phyloP scores from a whole-genome alignment of 306 rosid species.

The Pyrus communis region DNA sequence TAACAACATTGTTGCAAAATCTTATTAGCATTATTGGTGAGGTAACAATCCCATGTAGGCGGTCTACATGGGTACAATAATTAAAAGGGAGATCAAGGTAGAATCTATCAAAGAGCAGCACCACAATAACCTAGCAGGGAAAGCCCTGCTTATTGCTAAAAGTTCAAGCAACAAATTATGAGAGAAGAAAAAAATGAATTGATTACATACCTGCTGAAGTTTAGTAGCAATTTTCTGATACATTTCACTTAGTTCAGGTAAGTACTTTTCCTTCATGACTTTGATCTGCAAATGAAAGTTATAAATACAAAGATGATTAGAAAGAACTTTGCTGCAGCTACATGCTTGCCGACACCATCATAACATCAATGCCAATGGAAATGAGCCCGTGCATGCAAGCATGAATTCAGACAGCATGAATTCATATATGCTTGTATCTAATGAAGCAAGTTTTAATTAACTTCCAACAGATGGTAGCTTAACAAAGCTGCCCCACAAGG shows the following conservation, averaged over 20 bases:
- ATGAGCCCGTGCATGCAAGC: not conserved
- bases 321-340: not conserved
- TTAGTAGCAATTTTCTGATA: constrained; percentile 42
- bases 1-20: not conserved
- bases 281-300: constrained; percentile 45
- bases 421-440: not conserved
- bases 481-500: too few relatives aligned
- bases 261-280: constrained; percentile 55
- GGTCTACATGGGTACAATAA: not conserved
- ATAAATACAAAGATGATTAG: constrained; percentile 12
- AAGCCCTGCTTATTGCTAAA: not conserved
- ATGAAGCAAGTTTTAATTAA: not conserved
- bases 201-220: constrained; percentile 54
- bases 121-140: not conserved
- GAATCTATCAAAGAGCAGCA: not conserved
- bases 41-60: not conserved
- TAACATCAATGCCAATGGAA: not conserved
- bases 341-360: not conserved
- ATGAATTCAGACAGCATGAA: not conserved
- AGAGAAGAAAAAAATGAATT: not conserved
- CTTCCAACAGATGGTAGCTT: not conserved
- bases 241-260: constrained; percentile 50
- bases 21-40: not conserved
- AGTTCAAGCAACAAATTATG: not conserved
- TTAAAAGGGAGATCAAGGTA: not conserved